Base-by-base conservation (phyloP, 306 rosid species). In the Dryas drummondii region DNA sequence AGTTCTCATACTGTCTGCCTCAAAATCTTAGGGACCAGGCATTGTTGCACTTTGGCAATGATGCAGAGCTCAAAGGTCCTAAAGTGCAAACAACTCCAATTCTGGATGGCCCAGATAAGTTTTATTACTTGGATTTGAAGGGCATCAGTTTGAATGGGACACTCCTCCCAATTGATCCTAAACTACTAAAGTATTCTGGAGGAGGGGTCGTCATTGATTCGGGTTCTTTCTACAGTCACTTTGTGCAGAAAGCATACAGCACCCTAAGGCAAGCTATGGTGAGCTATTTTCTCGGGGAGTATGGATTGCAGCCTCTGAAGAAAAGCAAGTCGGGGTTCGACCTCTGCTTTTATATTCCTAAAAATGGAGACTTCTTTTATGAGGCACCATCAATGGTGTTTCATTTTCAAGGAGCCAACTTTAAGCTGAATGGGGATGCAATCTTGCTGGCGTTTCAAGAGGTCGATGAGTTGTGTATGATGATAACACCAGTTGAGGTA, bases 181-280 rank as follows among this genome's bases (percentile, higher is more conserved):
- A 60, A n/a, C 17, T 60, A n/a, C 32, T 60, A 3, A 60, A 1
- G 45, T 13, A 32, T 32, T 32, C 17, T n/a, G 9, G 66, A 0
- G 66, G 45, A 60, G 66, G 66, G 13, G 32, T 32, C 44, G 66
- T 60, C 66, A 27, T 60, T 13, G 41, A 58, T 58, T 58, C 41
- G 15, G 63, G 63, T 19, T 14, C 40, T 11, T 40, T 27, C 0
- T 58, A 58, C 66, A 26, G 66, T 60, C 6, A 27, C 45, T 26
- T 60, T 27, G 45, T 60, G 26, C n/a, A 60, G 66, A 44, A 12
- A 6, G 41, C 41, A 19, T 57, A 19, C 63, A 19, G 9, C 14
- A 9, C 26, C 40, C 1, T 57, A 40, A 57, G 6, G 15, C 13
- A 57, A 19, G 63, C 63, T 57, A 14, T 57, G 63, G 41, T 10